A percentile compares a stretch with the other conserved stretches of the same genome.
These are phyloP conservation scores for Globisporangium carolinianum DNA, from an alignment of 352 stramenopile genomes.

Conservation along the genomic window DNA sequence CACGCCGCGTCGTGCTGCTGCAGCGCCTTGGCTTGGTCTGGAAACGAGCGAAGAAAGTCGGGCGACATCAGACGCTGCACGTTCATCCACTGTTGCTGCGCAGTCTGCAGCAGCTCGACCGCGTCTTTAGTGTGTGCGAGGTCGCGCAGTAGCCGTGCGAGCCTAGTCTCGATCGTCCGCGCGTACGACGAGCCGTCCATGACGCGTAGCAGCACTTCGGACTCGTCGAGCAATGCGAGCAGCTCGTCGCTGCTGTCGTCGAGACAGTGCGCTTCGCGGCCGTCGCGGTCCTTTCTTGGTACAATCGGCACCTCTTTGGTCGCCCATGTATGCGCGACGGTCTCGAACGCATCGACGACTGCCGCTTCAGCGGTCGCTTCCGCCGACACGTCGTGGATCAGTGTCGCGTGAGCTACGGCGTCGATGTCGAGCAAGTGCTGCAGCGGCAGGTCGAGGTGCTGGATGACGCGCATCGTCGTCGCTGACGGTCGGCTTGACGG, in stretches of 20 bases:
- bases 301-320: constrained; percentile 40
- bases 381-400: constrained; percentile 59
- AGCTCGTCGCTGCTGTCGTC: constrained; percentile 59
- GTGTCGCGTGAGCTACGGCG: constrained; percentile 25
- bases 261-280: constrained; percentile 42
- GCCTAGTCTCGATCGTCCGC: constrained; percentile 34
- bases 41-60: constrained; percentile 55
- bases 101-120: constrained; percentile 44
- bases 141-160: constrained; percentile 44
- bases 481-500: not conserved
- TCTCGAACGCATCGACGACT: constrained; percentile 51
- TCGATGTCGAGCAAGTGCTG: constrained; percentile 44
- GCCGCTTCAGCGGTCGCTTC: constrained; percentile 64
- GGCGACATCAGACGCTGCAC: constrained; percentile 50
- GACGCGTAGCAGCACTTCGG: constrained; percentile 59
- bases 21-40: constrained; percentile 47
- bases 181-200: constrained; percentile 71
- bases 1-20: constrained; percentile 47
- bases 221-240: constrained; percentile 53
- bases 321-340: constrained; percentile 51
- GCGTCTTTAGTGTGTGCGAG: constrained; percentile 40
- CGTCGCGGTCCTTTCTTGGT: constrained; percentile 49
- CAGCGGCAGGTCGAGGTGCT: constrained; percentile 33
- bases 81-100: constrained; percentile 63
- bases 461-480: not conserved